phyloP scores from a whole-genome alignment of 495 filamentous ascomycete genomes.

The Penicillium turbatum region DNA sequence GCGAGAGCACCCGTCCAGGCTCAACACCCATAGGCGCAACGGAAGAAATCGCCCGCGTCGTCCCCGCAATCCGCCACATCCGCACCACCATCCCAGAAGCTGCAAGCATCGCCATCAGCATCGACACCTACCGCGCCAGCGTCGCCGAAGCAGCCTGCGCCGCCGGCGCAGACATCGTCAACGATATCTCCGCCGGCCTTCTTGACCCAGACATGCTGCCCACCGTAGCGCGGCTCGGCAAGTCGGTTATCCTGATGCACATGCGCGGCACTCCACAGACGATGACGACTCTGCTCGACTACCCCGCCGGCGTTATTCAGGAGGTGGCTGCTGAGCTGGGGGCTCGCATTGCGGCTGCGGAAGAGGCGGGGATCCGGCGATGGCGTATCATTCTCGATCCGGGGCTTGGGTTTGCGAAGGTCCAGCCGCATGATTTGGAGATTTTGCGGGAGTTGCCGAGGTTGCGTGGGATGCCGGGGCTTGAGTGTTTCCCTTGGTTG shows the following conservation, averaged over 20 bases:
- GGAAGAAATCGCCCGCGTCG: conserved; percentile 73
- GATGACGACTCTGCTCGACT: conserved; percentile 67
- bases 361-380: conserved; percentile 75
- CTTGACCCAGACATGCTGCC: conserved; percentile 79
- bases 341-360: conserved; percentile 66
- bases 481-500: conserved; percentile 80
- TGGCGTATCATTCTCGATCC: conserved; percentile 97
- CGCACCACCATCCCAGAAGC: conserved; percentile 58
- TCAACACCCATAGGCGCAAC: conserved; percentile 58
- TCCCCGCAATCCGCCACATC: conserved; percentile 72
- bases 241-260: conserved; percentile 86
- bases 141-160: conserved; percentile 78
- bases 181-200: conserved; percentile 83
- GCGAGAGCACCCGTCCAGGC: conserved; percentile 82
- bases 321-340: conserved; percentile 67
- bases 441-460: conserved; percentile 63
- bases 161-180: conserved; percentile 89
- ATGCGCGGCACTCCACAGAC: conserved; percentile 86
- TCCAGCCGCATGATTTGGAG: conserved; percentile 71
- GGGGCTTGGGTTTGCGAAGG: conserved; percentile 91
- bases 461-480: conserved; percentile 57
- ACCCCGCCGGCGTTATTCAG: conserved; percentile 69
- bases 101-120: conserved; percentile 62
- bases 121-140: conserved; percentile 86
- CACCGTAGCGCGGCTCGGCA: conserved; percentile 74